These are phyloP conservation scores for Eucalyptus melliodora DNA, from an alignment of 345 rosid genomes.

Conservation along the genomic window DNA sequence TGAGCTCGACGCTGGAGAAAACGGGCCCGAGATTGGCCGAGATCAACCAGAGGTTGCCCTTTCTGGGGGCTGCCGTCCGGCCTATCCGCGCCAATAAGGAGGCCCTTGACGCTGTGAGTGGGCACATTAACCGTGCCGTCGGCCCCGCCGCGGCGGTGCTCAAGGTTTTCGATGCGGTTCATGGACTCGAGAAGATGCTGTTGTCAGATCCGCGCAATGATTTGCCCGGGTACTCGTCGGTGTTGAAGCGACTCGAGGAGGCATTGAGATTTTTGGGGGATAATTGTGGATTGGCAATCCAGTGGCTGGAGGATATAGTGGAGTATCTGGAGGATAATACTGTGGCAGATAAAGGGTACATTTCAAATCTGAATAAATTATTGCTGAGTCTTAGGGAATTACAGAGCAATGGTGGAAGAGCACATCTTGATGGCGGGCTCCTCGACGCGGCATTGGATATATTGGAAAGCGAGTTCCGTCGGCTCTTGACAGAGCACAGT, in stretches of 20 bases:
- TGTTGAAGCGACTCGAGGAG: slow-evolving; percentile 86
- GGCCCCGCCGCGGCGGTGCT: slow-evolving; percentile 99
- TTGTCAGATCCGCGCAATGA: slow-evolving; percentile 79
- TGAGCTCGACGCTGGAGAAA: slow-evolving; percentile 42
- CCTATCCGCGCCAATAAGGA: slow-evolving; percentile 92
- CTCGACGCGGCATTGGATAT: slow-evolving; percentile 73
- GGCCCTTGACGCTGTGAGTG: slow-evolving; percentile 74
- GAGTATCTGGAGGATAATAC: slow-evolving; percentile 86
- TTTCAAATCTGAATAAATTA: slow-evolving; percentile 53
- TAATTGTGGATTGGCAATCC: slow-evolving; percentile 90
- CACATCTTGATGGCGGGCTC: slow-evolving; percentile 78
- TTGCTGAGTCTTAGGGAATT: slow-evolving; percentile 53
- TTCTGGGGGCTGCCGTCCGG: slow-evolving; percentile 72
- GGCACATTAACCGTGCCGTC: slow-evolving; percentile 94
- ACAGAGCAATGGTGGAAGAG: slow-evolving; percentile 23
- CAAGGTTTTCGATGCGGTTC: slow-evolving; percentile 96
- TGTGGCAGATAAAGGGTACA: slow-evolving; percentile 70
- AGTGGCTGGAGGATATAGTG: slow-evolving; percentile 97
- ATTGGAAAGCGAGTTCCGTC: slow-evolving; percentile 62
- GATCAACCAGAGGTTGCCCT: slow-evolving; percentile 69
- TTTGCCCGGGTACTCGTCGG: slow-evolving; percentile 72
- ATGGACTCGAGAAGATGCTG: slow-evolving; percentile 85
- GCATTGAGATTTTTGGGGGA: slow-evolving; percentile 86
- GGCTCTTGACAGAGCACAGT: slow-evolving; percentile 73
- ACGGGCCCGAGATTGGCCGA: slow-evolving; percentile 72